These are phyloP conservation scores for Trichophaea hybrida DNA, from an alignment of 2,329 filamentous ascomycete species.

Conservation along the genomic window DNA sequence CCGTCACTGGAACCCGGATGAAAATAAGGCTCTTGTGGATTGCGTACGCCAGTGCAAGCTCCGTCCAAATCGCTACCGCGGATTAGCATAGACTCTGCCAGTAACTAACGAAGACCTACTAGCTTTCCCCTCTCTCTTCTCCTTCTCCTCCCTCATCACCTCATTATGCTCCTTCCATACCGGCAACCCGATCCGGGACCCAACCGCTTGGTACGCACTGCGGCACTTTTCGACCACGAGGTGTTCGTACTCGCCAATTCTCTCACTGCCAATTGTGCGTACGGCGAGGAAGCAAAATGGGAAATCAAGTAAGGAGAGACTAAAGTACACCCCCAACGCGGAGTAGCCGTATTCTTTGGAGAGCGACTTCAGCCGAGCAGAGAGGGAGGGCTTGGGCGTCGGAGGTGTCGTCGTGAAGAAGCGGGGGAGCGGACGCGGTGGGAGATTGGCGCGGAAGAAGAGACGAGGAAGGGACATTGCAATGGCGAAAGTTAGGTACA, in stretches of 20 bases:
- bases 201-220: slow-evolving; percentile 34
- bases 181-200: slow-evolving; percentile 15
- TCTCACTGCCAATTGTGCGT: slow-evolving; percentile 65
- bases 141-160: slow-evolving; percentile 48
- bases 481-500: neutral
- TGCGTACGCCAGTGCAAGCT: slow-evolving; percentile 83
- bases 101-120: slow-evolving; percentile 44
- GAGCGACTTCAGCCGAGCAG: slow-evolving; percentile 63
- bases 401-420: slow-evolving; percentile 3
- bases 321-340: slow-evolving; percentile 79
- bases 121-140: slow-evolving; percentile 35
- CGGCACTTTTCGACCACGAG: slow-evolving; percentile 40
- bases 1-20: slow-evolving; percentile 79
- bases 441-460: slow-evolving; percentile 1
- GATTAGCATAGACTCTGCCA: neutral
- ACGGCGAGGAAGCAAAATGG: slow-evolving; percentile 91
- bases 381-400: slow-evolving; percentile 36
- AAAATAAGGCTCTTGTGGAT: slow-evolving; percentile 98
- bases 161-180: slow-evolving; percentile 25
- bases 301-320: slow-evolving; percentile 73
- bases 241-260: slow-evolving; percentile 62
- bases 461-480: neutral
- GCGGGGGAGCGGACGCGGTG: neutral
- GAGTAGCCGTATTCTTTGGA: slow-evolving; percentile 90
- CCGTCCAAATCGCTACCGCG: slow-evolving; percentile 54